Conservation (phyloP, 2,329 filamentous ascomycete species). For the Trichoderma afroharzianum region DNA sequence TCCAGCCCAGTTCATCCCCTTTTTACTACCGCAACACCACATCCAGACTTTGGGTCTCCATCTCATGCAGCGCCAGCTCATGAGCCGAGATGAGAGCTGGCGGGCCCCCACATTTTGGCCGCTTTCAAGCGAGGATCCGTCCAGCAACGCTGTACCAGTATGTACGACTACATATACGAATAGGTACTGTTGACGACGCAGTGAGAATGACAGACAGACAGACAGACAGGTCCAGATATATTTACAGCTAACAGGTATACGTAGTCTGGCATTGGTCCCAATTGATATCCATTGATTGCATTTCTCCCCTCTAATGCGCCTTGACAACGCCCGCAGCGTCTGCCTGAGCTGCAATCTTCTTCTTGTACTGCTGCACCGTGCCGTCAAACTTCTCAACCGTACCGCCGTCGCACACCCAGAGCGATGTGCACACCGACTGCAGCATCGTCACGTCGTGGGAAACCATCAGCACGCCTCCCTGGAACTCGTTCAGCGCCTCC, state of each 20-base stretch:
- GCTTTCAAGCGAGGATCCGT: not conserved
- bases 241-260: not conserved
- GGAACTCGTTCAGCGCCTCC: constrained; percentile 77
- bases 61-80: constrained; percentile 15
- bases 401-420: constrained; percentile 96
- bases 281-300: not conserved
- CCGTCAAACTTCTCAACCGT: constrained; percentile 95
- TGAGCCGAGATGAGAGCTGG: constrained; percentile 16
- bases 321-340: constrained; percentile 83
- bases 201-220: not conserved
- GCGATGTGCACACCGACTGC: constrained; percentile 86
- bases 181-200: not conserved
- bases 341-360: constrained; percentile 85
- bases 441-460: constrained; percentile 99
- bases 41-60: not conserved
- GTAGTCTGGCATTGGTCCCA: not conserved
- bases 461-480: constrained; percentile 96
- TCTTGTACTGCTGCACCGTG: constrained; percentile 96
- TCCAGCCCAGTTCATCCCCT: not conserved
- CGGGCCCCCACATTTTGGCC: not conserved
- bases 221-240: not conserved
- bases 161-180: not conserved
- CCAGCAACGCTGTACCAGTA: not conserved
- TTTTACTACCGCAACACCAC: constrained; percentile 3
- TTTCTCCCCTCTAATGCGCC: constrained; percentile 44